A percentile compares a stretch with the other conserved stretches of the same genome.
phyloP scores from a whole-genome alignment of 1,284 basidiomycete genomes.

The Ustilago loliicola region DNA sequence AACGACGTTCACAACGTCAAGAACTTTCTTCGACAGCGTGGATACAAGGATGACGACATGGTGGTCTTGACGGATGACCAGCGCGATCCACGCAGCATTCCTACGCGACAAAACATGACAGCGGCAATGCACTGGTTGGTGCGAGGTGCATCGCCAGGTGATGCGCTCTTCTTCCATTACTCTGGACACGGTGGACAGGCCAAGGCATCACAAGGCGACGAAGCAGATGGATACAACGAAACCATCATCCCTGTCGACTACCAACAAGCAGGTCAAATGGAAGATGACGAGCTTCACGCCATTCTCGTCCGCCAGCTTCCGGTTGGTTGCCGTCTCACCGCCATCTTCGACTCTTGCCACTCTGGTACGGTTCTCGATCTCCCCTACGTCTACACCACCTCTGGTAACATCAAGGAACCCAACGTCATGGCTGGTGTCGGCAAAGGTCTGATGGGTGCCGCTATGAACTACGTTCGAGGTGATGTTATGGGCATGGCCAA shows the following conservation, averaged over 20 bases:
- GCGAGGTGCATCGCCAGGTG: conserved; percentile 62
- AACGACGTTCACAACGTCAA: conserved; percentile 70
- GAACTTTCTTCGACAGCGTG: conserved; percentile 65
- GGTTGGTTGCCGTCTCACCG: conserved; percentile 47
- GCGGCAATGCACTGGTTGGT: conserved; percentile 70
- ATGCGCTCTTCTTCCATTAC: conserved; percentile 70
- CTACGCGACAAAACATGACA: conserved; percentile 69
- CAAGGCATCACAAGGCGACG: conserved; percentile 66
- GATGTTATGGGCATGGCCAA: conserved; percentile 78
- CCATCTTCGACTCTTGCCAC: conserved; percentile 67
- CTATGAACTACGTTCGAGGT: conserved; percentile 79
- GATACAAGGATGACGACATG: conserved; percentile 70
- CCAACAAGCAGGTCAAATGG: conserved; percentile 66
- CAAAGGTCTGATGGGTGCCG: conserved; percentile 72
- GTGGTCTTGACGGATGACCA: conserved; percentile 68
- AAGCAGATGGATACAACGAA: conserved; percentile 70
- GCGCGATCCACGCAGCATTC: conserved; percentile 63
- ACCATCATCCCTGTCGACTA: conserved; percentile 70
- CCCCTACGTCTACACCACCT: conserved; percentile 80
- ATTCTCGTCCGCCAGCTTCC: conserved; percentile 68
- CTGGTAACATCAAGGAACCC: conserved; percentile 92
- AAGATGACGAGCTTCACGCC: conserved; percentile 69
- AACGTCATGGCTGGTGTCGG: conserved; percentile 73
- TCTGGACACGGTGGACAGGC: conserved; percentile 69
- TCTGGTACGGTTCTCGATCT: conserved; percentile 70